phyloP scores from a whole-genome alignment of 345 rosid genomes.

The Ceriops tagal region DNA sequence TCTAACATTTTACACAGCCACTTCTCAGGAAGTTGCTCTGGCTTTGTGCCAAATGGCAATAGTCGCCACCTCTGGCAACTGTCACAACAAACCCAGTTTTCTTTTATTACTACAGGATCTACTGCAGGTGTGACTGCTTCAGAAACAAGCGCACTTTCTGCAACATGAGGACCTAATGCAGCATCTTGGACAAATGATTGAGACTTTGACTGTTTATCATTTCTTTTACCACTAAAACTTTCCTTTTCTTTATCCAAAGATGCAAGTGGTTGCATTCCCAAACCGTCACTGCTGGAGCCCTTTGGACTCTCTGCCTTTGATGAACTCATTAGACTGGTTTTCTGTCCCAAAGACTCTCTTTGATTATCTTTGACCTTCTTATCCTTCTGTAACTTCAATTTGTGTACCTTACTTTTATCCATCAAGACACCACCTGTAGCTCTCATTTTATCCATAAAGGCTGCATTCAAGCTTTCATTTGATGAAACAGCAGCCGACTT shows the following conservation, averaged over 20 bases:
- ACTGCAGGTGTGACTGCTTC: slow-evolving; percentile 30
- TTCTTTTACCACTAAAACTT: slow-evolving; percentile 24
- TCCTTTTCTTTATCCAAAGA: slow-evolving; percentile 30
- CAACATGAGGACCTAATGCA: slow-evolving; percentile 17
- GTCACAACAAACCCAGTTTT: slow-evolving; percentile 65
- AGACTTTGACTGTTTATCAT: slow-evolving; percentile 24
- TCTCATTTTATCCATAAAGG: slow-evolving; percentile 19
- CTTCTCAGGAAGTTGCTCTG: slow-evolving; percentile 60
- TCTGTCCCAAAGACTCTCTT: slow-evolving; percentile 21
- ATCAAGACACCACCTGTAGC: slow-evolving; percentile 26
- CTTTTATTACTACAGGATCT: slow-evolving; percentile 28
- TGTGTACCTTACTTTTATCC: slow-evolving; percentile 25
- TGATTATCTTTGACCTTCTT: slow-evolving; percentile 22
- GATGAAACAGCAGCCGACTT: not conserved
- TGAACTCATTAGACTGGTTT: not conserved
- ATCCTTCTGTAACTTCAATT: slow-evolving; percentile 36
- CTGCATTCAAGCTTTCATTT: slow-evolving; percentile 24
- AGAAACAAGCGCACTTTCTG: slow-evolving; percentile 30
- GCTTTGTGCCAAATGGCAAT: slow-evolving; percentile 43
- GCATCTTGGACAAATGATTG: slow-evolving; percentile 28
- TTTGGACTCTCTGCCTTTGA: slow-evolving; percentile 20
- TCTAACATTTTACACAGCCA: slow-evolving; percentile 75
- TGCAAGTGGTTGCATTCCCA: slow-evolving; percentile 23
- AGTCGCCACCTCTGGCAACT: slow-evolving; percentile 67
- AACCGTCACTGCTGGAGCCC: slow-evolving; percentile 17